Base-by-base conservation (phyloP, 306 rosid genomes). In the Citrullus mucosospermus region DNA sequence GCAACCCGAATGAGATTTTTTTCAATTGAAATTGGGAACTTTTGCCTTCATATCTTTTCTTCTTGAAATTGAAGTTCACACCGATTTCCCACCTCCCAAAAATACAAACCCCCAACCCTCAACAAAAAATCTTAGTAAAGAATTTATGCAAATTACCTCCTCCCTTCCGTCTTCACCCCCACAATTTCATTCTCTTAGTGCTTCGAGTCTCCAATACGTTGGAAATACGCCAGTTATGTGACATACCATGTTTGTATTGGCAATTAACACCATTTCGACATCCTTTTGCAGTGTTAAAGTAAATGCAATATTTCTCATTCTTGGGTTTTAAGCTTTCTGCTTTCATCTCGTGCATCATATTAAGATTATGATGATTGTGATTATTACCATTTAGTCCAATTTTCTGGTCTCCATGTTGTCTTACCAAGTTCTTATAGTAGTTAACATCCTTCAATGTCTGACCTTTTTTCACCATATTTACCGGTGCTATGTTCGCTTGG, bases 221-320 rank as follows among this genome's bases (percentile, higher is more conserved):
- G n/a, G 10, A 10, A 18, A n/a, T 39, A 9, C 53, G 74, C 53
- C 30, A 18, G 9, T 41, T 80, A 25, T 22, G 12, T 10, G 91
- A n/a, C 79, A 54, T 54, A 11, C 88, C 92, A 39, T 93, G 98
- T 71, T 44, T 80, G 84, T 14, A 91, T 54, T 82, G 83, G 80
- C 98, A 93, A 75, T 76, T 77, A 18, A 9, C 61, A 36, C 97
- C 98, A 30, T 91, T 89, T 65, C 92, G 78, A 65, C 97, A 93
- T 9, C 98, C 98, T 66, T 78, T 90, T 10, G 85, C 12, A 79
- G 84, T 85, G 7, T 88, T 90, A 79, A 85, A 93, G 83, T 78
- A 93, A 18, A 82, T 66, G 90, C 98, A 91, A 10, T 83, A 84
- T 88, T 82, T 91, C 62, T 63, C 59, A 55, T 36, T 85, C 90